Evolutionary conservation across 2,329 filamentous ascomycete species (phyloP).

Genomic region (Fusarium vanettenii): DNA sequence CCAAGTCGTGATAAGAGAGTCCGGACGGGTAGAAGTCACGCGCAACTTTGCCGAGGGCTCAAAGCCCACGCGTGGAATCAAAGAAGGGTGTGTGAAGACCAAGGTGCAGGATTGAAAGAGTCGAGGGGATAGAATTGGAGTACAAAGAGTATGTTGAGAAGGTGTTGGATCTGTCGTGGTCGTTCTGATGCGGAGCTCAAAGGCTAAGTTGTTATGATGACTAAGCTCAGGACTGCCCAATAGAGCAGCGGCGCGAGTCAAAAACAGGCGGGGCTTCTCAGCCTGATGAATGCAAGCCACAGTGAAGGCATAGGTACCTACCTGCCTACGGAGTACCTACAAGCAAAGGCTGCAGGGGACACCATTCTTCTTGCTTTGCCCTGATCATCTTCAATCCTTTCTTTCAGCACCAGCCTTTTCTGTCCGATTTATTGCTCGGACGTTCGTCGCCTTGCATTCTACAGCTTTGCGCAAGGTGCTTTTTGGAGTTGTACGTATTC

Average conservation of each 20-base stretch:
- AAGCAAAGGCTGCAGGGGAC: background rate
- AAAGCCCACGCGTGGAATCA: background rate
- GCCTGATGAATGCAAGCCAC: background rate
- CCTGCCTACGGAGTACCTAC: background rate
- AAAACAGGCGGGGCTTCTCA: conserved; percentile 6
- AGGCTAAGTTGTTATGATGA: conserved; percentile 28
- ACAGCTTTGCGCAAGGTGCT: background rate
- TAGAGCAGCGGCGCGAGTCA: conserved; percentile 16
- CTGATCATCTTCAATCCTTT: background rate
- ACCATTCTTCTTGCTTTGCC: conserved; percentile 1
- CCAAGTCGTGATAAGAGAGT: conserved; percentile 12
- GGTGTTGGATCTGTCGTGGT: conserved; percentile 31
- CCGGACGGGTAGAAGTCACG: conserved; percentile 6
- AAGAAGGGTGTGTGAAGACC: background rate
- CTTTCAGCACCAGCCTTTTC: background rate
- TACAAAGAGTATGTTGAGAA: conserved; percentile 18
- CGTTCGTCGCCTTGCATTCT: background rate
- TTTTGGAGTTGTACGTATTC: conserved; percentile 16
- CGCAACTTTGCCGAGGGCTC: conserved; percentile 2
- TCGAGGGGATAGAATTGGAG: conserved; percentile 12
- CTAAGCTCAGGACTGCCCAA: conserved; percentile 31
- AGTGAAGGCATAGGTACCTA: background rate
- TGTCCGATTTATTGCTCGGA: background rate
- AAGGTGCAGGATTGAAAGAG: conserved; percentile 1
- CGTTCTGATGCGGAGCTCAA: conserved; percentile 32